phyloP scores from a whole-genome alignment of 306 rosid species.

The Vachellia pachyceras region DNA sequence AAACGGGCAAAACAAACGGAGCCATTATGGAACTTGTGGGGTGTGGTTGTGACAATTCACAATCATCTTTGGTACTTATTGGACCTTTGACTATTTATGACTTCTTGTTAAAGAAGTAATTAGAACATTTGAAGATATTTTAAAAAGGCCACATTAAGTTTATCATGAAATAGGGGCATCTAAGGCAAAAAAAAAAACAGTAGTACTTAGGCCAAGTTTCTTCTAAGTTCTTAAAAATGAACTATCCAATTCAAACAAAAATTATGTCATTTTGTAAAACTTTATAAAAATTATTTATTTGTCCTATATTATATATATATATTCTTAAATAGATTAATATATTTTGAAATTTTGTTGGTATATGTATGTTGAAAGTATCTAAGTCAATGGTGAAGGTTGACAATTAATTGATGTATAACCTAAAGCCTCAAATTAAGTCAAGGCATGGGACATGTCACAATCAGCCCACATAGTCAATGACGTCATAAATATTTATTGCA shows the following conservation, averaged over 20 bases:
- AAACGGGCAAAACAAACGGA: too few species aligned
- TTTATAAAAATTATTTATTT: too few species aligned
- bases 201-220: too few species aligned
- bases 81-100: not conserved
- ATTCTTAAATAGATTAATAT: too few species aligned
- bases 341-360: too few species aligned
- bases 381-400: not conserved
- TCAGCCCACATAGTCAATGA: not conserved
- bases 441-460: not conserved
- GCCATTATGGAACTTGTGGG: not conserved
- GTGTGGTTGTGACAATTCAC: not conserved
- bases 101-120: not conserved
- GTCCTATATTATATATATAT: too few species aligned
- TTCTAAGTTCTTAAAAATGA: too few species aligned
- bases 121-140: not conserved
- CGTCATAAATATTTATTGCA: constrained; percentile 6
- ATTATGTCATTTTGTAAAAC: too few species aligned
- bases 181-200: too few species aligned
- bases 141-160: not conserved
- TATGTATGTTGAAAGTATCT: too few species aligned
- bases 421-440: not conserved
- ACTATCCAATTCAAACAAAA: too few species aligned
- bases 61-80: not conserved
- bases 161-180: too few species aligned
- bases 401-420: not conserved